Evolutionary conservation across 164 flowering plant genomes (phyloP).

Genomic region (Magnolia changhungtana): DNA sequence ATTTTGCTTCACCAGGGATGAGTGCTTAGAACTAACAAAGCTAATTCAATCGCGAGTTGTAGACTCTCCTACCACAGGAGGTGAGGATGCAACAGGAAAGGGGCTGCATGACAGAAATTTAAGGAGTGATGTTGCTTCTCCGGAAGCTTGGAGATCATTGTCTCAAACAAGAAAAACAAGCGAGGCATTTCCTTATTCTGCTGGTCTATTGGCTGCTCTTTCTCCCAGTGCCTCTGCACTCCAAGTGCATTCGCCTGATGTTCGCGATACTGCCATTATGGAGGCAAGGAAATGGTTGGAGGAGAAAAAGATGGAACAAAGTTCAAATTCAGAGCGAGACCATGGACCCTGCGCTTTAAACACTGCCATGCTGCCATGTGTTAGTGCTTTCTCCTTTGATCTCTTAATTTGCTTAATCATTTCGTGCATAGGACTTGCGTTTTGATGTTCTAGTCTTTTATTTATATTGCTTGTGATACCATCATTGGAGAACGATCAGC

Average conservation of each 20-base stretch:
- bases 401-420: neutral
- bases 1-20: conserved; percentile 49
- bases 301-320: conserved; percentile 54
- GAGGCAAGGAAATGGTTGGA: conserved; percentile 78
- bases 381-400: conserved; percentile 30
- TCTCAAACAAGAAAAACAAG: conserved; percentile 7
- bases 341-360: conserved; percentile 27
- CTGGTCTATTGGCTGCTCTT: conserved; percentile 11
- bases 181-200: conserved; percentile 8
- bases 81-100: conserved; percentile 17
- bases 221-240: conserved; percentile 17
- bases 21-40: conserved; percentile 37
- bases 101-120: conserved; percentile 16
- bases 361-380: conserved; percentile 27
- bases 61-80: conserved; percentile 22
- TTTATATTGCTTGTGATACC: no score
- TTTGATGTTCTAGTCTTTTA: no score
- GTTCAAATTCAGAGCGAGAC: conserved; percentile 35
- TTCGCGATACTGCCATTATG: conserved; percentile 42
- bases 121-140: conserved; percentile 17
- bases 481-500: no score
- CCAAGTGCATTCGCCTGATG: conserved; percentile 24
- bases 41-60: conserved; percentile 50
- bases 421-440: neutral
- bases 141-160: conserved; percentile 7